Evolutionary conservation across 2,329 filamentous ascomycete species (phyloP), one percentile per base, ranked within the genome.

Genomic region (Ophiostoma angusticollis): DNA sequence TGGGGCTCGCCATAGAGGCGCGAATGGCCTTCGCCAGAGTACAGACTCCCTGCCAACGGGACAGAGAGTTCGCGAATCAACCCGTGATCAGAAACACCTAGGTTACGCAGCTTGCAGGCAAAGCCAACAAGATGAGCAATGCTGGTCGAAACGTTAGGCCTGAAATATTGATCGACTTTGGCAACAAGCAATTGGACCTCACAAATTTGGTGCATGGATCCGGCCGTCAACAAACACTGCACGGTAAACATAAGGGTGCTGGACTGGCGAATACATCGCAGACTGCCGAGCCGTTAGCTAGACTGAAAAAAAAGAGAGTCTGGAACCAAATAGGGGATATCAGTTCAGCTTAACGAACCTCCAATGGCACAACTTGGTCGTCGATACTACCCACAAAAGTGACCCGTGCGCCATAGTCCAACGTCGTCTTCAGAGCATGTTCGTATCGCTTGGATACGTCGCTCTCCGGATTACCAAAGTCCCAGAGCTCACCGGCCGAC

Each of bases 221-320:
- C 87, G 78, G 19, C 87, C 84, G 58, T 98, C 89, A 39, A 98
- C 83, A 55, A 96, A 96, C 13, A 93, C 86, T n/a, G 87, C 84
- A 21, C 91, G 79, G 56, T 86, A 93, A 42, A 96, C 89, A 57
- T 95, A 87, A 0, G 91, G 91, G 52, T 98, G 91, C 16, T 76
- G 78, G 4, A 86, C 77, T 0, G 82, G 82, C 0, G 84, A 81
- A 58, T 93, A 93, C 0, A 91, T 76, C 13, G 89, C 86, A 3
- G 87, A 95, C 75, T 57, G 19, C 8, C n/a, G 8, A 17, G 31
- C 17, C 9, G 29, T 38, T 27, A 48, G 59, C 43, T 57, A 42
- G 31, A 31, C 18, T n/a, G 33, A n/a, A 22, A 13, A 16, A 21
- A 8, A 16, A 1, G 2, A 16, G 3, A 18, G 25, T 21, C 17